Evolutionary conservation across 495 filamentous ascomycete genomes (phyloP).

Genomic region (Coniosporium apollinis): DNA sequence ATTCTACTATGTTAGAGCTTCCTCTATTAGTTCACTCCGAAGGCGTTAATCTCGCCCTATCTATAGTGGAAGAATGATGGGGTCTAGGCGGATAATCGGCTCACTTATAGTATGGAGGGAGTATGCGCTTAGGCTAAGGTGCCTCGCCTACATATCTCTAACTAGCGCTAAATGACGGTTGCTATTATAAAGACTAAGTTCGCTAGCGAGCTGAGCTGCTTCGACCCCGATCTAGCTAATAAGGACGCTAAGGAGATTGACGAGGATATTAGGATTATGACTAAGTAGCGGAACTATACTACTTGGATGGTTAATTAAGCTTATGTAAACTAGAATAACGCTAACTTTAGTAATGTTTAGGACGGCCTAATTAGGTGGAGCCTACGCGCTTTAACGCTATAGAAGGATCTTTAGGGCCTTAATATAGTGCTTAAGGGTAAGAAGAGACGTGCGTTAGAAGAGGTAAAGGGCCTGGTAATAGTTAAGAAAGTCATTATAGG

Average conservation of each 20-base stretch:
- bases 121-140: neutral
- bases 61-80: conserved; percentile 1
- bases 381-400: conserved; percentile 2
- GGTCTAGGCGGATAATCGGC: conserved; percentile 1
- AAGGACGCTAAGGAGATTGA: conserved; percentile 2
- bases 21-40: neutral
- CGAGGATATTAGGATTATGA: neutral
- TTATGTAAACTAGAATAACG: conserved; percentile 2
- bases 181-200: conserved; percentile 6
- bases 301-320: conserved; percentile 3
- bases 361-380: conserved; percentile 3
- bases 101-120: neutral
- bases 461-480: too few relatives aligned
- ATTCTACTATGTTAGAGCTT: conserved; percentile 3
- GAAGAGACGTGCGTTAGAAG: too few relatives aligned
- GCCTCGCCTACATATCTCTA: conserved; percentile 5
- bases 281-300: conserved; percentile 4
- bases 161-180: conserved; percentile 5
- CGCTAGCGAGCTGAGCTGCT: conserved; percentile 2
- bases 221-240: conserved; percentile 2
- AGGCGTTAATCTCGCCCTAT: too few relatives aligned
- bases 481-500: neutral
- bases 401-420: conserved; percentile 5
- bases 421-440: neutral
- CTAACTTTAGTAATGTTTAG: conserved; percentile 3